phyloP scores from a whole-genome alignment of 768 basidiomycete genomes.

The Daedaleopsis nitida region DNA sequence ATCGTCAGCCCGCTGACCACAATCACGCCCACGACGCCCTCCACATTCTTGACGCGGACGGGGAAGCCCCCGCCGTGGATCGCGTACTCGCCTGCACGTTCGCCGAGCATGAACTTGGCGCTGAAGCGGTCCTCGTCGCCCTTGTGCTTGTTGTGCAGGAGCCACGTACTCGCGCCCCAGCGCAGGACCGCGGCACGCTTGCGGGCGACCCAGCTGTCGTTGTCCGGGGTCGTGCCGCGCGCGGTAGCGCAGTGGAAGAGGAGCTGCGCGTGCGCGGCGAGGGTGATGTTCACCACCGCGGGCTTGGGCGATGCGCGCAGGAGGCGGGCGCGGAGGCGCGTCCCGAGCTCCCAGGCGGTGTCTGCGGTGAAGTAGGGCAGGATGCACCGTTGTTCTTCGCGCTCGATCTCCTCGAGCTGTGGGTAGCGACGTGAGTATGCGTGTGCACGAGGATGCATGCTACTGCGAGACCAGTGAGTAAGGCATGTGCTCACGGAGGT shows the following conservation, averaged over 20 bases:
- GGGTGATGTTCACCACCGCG: conserved; percentile 27
- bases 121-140: conserved; percentile 22
- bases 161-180: conserved; percentile 23
- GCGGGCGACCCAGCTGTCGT: conserved; percentile 27
- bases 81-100: conserved; percentile 22
- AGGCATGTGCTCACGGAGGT: too few species aligned
- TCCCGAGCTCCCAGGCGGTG: conserved; percentile 25
- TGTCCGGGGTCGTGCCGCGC: conserved; percentile 23
- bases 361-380: conserved; percentile 25
- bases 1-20: conserved; percentile 26
- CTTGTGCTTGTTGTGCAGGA: conserved; percentile 21
- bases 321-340: conserved; percentile 20
- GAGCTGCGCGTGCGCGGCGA: conserved; percentile 24
- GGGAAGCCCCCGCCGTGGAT: conserved; percentile 27
- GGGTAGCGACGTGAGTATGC: background rate
- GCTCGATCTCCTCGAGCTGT: conserved; percentile 19
- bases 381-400: conserved; percentile 19
- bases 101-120: conserved; percentile 24
- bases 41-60: conserved; percentile 22
- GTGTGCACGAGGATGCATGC: too few species aligned
- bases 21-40: conserved; percentile 24
- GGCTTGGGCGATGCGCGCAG: conserved; percentile 17
- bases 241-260: conserved; percentile 25
- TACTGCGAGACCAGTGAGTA: too few species aligned
- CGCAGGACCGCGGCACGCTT: conserved; percentile 26